phyloP scores from a whole-genome alignment of 176 grass and related monocot genomes.

The Dactylis glomerata region DNA sequence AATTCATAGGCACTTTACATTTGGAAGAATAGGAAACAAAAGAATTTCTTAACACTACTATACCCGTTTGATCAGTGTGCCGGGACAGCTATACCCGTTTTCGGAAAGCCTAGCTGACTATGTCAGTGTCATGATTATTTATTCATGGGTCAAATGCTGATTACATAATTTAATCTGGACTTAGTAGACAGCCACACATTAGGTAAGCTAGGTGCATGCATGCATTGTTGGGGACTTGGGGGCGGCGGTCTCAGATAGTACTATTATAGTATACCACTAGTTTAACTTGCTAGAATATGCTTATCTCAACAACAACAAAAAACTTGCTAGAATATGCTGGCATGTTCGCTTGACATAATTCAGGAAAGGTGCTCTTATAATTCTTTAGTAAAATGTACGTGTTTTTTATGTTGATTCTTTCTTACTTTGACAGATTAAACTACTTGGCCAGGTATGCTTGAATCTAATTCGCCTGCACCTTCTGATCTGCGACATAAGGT shows the following conservation, averaged over 20 bases:
- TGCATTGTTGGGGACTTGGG: background rate
- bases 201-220: background rate
- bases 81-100: conserved; percentile 35
- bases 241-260: background rate
- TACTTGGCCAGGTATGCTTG: background rate
- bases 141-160: background rate
- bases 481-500: background rate
- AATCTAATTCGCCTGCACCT: background rate
- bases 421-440: background rate
- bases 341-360: conserved; percentile 16
- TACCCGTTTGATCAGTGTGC: background rate
- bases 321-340: background rate
- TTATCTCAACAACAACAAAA: too few species aligned
- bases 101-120: conserved; percentile 28
- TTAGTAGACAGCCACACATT: background rate
- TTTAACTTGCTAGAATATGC: background rate
- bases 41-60: too few species aligned
- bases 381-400: background rate
- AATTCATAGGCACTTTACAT: too few species aligned
- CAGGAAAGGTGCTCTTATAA: background rate
- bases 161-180: background rate
- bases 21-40: too few species aligned
- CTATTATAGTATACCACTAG: background rate
- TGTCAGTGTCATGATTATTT: background rate
- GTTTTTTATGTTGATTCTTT: background rate